A percentile compares a stretch with the other conserved stretches of the same genome.
Conservation (phyloP, 2,329 filamentous ascomycete genomes). For the Botrytis byssoidea region DNA sequence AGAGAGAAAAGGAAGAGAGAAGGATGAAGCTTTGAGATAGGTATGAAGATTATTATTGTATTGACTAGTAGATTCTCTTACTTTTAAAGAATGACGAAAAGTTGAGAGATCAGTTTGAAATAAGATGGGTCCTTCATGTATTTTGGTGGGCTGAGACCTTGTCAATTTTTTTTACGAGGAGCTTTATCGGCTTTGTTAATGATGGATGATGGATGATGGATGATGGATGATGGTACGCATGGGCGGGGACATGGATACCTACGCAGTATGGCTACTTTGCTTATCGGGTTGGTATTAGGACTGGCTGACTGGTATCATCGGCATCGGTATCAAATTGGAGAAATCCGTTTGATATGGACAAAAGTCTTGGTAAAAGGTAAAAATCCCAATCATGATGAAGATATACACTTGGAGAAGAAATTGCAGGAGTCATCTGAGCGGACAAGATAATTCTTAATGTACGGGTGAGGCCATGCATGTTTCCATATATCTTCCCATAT, state of each 20-base stretch:
- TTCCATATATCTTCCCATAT: not conserved
- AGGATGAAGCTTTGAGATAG: not conserved
- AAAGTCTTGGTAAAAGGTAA: not conserved
- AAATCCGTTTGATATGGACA: not conserved
- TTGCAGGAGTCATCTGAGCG: not conserved
- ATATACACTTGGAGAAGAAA: too few relatives aligned
- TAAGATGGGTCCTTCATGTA: constrained; percentile 7
- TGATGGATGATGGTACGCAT: not conserved
- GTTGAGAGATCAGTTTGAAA: not conserved
- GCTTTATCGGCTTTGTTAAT: not conserved
- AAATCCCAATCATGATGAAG: not conserved
- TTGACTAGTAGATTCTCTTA: not conserved
- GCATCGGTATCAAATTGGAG: not conserved
- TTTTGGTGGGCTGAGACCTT: constrained; percentile 19
- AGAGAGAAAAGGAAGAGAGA: not conserved
- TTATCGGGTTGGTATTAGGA: constrained; percentile 7
- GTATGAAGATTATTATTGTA: not conserved
- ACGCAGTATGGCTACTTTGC: not conserved
- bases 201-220: not conserved
- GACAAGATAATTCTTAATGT: not conserved
- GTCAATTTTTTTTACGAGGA: constrained; percentile 16
- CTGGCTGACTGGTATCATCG: not conserved
- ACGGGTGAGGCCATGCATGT: not conserved
- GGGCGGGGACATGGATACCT: too few relatives aligned
- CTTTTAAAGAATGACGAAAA: constrained; percentile 10